Evolutionary conservation across 768 basidiomycete species (phyloP), one percentile per base, ranked within the genome.

Genomic region (Tulasnella sp.): DNA sequence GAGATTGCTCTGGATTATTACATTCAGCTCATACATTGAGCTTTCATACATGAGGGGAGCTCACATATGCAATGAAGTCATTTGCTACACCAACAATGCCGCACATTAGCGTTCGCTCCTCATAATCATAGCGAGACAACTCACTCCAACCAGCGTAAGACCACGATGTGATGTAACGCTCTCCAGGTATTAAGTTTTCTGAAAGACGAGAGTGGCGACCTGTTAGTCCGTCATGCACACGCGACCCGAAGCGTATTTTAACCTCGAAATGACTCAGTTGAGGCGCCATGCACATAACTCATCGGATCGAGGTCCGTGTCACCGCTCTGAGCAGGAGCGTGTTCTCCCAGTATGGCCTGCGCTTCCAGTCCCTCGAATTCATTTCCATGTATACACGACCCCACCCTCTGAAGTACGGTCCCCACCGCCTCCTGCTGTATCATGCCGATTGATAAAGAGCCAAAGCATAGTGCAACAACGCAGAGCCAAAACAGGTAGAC

Each of bases 1-100:
- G 52, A 83, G 70, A 66, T 84, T 82, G 43, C 31, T 38, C 52
- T 53, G 15, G n/a, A n/a, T n/a, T n/a, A n/a, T n/a, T 43, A 43
- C 12, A 19, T 43, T 43, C 19, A 12, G 12, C 42, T 12, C 19
- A 43, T 43, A 12, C 12, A n/a, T n/a, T n/a, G n/a, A n/a, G n/a
- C n/a, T n/a, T n/a, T n/a, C n/a, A 27, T 8, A 12, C 49, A 2
- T 7, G 27, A 34, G 4, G 25, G 38, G 53, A 19, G 31, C 55
- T 12, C 31, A 57, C 55, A 25, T 52, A 22, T 17, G 29, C 21
- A 22, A 57, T 57, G 24, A 57, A 57, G 7, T 57, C 55, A 17
- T 57, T 57, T 21, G 55, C 55, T 57, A 48, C 44, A 17, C 21
- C 24, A 48, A 25, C 46, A 57, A 34, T 17, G 22, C n/a, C 9